Percentiles rank a stretch among this genome's conserved stretches.
These are phyloP conservation scores for Russula sp. DNA, from an alignment of 768 basidiomycete species.

Conservation along the genomic window DNA sequence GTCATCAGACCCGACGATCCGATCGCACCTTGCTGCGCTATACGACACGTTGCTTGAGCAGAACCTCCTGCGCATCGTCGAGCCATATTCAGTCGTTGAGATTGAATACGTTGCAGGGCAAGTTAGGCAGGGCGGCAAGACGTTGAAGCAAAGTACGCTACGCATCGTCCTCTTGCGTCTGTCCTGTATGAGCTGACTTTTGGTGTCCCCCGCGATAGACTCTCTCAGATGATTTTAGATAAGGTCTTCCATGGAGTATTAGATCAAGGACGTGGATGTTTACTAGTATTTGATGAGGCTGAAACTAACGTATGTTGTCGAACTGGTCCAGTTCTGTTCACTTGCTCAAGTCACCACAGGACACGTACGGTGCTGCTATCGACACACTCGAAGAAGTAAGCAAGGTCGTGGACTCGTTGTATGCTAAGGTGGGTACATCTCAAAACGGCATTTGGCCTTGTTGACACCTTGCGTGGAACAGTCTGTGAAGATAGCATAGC, in stretches of 20 bases:
- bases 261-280: slow-evolving; percentile 92
- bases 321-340: slow-evolving; percentile 11
- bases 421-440: slow-evolving; percentile 62
- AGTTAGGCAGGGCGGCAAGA: slow-evolving; percentile 85
- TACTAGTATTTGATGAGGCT: slow-evolving; percentile 86
- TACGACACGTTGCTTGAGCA: slow-evolving; percentile 97
- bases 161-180: slow-evolving; percentile 34
- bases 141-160: slow-evolving; percentile 82
- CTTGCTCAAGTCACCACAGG: slow-evolving; percentile 44
- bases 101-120: slow-evolving; percentile 81
- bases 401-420: slow-evolving; percentile 91
- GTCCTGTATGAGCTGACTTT: neutral
- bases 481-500: slow-evolving; percentile 32
- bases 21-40: slow-evolving; percentile 87
- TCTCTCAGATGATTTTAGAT: slow-evolving; percentile 98
- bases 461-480: slow-evolving; percentile 10
- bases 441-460: slow-evolving; percentile 28
- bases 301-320: slow-evolving; percentile 72
- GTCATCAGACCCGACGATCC: slow-evolving; percentile 92
- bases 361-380: slow-evolving; percentile 84
- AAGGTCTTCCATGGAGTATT: slow-evolving; percentile 92
- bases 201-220: slow-evolving; percentile 43
- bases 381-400: slow-evolving; percentile 86
- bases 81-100: slow-evolving; percentile 93
- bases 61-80: slow-evolving; percentile 91